These are phyloP conservation scores for Mortierella sp. DNA, from an alignment of 371 early-diverging fungal genomes.

Conservation along the genomic window DNA sequence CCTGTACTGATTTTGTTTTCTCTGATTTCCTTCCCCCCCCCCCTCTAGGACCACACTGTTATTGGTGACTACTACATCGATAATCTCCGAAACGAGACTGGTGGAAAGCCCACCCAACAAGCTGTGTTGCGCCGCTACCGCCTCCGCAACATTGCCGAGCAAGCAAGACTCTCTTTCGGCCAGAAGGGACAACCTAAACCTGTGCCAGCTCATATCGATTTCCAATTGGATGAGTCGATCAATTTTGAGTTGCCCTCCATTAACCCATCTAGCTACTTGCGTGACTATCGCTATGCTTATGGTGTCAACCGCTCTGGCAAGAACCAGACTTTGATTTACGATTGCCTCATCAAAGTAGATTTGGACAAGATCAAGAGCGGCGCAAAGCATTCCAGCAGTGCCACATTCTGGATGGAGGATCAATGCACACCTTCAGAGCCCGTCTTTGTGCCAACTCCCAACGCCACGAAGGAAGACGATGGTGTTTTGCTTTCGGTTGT, in stretches of 20 bases:
- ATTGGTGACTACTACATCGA: constrained; percentile 48
- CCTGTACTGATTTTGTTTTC: constrained; percentile 17
- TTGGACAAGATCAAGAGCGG: constrained; percentile 38
- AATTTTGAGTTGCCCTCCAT: constrained; percentile 71
- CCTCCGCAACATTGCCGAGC: constrained; percentile 27
- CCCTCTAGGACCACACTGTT: constrained; percentile 48
- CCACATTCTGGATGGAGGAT: constrained; percentile 56
- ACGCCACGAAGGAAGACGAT: constrained; percentile 66
- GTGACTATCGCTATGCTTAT: constrained; percentile 66
- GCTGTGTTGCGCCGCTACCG: constrained; percentile 46
- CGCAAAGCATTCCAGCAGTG: constrained; percentile 21
- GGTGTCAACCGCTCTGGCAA: constrained; percentile 61
- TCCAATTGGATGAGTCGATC: constrained; percentile 32
- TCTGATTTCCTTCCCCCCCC: no score
- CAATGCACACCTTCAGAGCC: constrained; percentile 71
- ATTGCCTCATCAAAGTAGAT: constrained; percentile 64
- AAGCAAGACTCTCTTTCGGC: constrained; percentile 17
- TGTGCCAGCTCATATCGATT: constrained; percentile 30
- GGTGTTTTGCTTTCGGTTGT: constrained; percentile 71
- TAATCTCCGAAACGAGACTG: constrained; percentile 32
- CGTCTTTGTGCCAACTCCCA: constrained; percentile 71
- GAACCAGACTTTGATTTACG: constrained; percentile 60
- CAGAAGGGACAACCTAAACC: constrained; percentile 17
- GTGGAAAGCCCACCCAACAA: constrained; percentile 46
- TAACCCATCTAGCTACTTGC: constrained; percentile 62